Conservation (phyloP, 495 filamentous ascomycete genomes). For the Podospora sp. region DNA sequence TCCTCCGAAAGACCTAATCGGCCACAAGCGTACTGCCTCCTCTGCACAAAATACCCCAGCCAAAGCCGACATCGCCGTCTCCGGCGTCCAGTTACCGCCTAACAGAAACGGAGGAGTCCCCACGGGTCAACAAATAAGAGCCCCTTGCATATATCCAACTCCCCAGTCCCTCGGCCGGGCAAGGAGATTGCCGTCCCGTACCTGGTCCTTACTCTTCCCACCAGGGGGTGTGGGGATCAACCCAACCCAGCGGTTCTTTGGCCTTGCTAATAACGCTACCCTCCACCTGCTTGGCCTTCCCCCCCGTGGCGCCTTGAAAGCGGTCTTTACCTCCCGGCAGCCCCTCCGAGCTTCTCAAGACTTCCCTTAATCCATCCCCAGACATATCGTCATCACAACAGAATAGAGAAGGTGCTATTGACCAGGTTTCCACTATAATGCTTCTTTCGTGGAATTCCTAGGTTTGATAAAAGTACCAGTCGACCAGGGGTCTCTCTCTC, state of each 20-base stretch:
- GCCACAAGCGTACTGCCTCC: conserved; percentile 26
- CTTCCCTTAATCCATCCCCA: conserved; percentile 17
- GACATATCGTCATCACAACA: conserved; percentile 22
- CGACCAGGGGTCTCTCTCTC: conserved; percentile 13
- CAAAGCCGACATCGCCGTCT: conserved; percentile 28
- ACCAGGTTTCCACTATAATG: conserved; percentile 26
- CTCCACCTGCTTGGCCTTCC: not conserved
- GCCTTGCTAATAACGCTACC: conserved; percentile 14
- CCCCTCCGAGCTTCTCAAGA: conserved; percentile 14
- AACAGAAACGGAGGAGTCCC: conserved; percentile 6
- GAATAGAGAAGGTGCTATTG: conserved; percentile 26
- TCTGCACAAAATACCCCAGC: conserved; percentile 14
- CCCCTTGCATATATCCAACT: conserved; percentile 14
- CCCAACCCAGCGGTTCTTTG: conserved; percentile 24
- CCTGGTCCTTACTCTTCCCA: conserved; percentile 21
- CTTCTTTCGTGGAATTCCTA: conserved; percentile 19
- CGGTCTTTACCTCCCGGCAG: conserved; percentile 9
- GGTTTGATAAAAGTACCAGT: conserved; percentile 21
- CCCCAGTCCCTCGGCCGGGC: conserved; percentile 12
- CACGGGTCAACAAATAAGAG: conserved; percentile 18
- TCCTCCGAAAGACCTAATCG: conserved; percentile 26
- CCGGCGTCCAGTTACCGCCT: conserved; percentile 14
- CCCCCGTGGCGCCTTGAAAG: conserved; percentile 15
- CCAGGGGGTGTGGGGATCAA: conserved; percentile 29
- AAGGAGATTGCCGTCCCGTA: conserved; percentile 31